A percentile compares a stretch with the other conserved stretches of the same genome.
Evolutionary conservation across 2,329 filamentous ascomycete species (phyloP).

Genomic region (Trichoderma endophyticum): DNA sequence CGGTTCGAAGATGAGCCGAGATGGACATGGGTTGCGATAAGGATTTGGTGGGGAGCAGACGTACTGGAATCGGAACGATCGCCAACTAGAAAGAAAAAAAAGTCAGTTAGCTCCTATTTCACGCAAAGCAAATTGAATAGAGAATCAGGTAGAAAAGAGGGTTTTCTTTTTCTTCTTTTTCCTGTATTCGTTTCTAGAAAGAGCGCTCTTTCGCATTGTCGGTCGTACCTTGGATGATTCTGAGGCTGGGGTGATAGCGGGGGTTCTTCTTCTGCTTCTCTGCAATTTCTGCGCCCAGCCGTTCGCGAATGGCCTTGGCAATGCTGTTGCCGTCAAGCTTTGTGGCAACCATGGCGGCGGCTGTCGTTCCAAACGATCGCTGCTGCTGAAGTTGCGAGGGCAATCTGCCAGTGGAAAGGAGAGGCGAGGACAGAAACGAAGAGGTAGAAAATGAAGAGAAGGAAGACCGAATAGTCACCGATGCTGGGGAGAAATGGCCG

Average conservation of each 20-base stretch:
- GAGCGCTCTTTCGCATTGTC: neutral
- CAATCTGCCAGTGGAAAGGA: constrained; percentile 2
- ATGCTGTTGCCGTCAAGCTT: constrained; percentile 97
- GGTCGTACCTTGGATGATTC: constrained; percentile 83
- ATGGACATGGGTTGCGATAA: neutral
- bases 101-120: neutral
- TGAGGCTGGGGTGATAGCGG: constrained; percentile 82
- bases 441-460: neutral
- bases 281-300: constrained; percentile 74
- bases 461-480: neutral
- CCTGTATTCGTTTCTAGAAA: no score
- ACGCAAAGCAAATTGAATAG: neutral
- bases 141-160: neutral
- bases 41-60: constrained; percentile 17
- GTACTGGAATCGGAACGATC: constrained; percentile 86
- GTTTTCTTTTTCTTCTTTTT: neutral
- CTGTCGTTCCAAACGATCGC: constrained; percentile 45
- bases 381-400: constrained; percentile 14
- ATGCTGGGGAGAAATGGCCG: neutral
- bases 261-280: constrained; percentile 79
- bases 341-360: constrained; percentile 71
- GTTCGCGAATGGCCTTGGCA: constrained; percentile 85
- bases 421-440: neutral
- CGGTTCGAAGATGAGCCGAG: neutral
- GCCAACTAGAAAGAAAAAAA: constrained; percentile 60